A percentile compares a stretch with the other conserved stretches of the same genome.
These are phyloP conservation scores for Podaxis sp. DNA, from an alignment of 768 basidiomycete species.

Conservation along the genomic window DNA sequence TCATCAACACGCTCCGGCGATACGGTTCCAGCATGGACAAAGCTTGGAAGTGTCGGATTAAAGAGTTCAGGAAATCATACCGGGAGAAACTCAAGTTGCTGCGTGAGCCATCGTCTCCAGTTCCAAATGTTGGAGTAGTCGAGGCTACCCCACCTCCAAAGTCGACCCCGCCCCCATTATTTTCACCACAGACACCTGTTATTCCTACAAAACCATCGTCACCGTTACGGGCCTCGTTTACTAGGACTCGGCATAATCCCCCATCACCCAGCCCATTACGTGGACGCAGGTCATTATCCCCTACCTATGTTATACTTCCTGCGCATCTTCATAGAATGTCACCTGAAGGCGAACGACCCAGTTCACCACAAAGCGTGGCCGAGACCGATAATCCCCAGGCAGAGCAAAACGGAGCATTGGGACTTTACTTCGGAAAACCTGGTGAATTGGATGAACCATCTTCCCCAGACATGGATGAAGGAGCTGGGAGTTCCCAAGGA, in stretches of 20 bases:
- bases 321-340: neutral
- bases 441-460: neutral
- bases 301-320: neutral
- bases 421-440: neutral
- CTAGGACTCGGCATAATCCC: neutral
- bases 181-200: neutral
- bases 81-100: neutral
- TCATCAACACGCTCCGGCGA: conserved; percentile 47
- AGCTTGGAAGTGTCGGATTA: conserved; percentile 23
- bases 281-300: neutral
- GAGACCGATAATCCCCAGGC: too few relatives aligned
- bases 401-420: neutral
- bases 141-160: neutral
- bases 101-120: neutral
- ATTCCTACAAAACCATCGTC: neutral
- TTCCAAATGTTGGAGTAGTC: neutral
- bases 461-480: neutral
- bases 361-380: neutral
- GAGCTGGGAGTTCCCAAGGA: neutral
- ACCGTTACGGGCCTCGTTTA: neutral
- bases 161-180: neutral
- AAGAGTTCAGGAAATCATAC: conserved; percentile 12
- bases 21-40: conserved; percentile 42
- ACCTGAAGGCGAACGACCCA: neutral
- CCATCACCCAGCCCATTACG: neutral